Evolutionary conservation across 129 eudicot species (phyloP).

Genomic region (Chrysanthemum makinoi): DNA sequence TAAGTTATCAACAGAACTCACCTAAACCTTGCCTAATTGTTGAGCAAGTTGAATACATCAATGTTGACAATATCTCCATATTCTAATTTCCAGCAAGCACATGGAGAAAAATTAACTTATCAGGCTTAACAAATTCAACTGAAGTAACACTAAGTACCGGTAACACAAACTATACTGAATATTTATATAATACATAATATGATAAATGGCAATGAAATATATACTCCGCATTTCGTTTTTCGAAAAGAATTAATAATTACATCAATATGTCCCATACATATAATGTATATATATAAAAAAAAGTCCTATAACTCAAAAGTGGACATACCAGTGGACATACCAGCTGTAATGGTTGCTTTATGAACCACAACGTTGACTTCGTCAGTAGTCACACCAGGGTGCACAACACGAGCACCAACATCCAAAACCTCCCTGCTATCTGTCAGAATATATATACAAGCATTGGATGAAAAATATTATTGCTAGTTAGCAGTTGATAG

Average conservation of each 20-base stretch:
- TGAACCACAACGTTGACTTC: constrained; percentile 97
- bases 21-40: too few relatives aligned
- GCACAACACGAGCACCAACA: constrained; percentile 89
- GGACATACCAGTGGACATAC: too few relatives aligned
- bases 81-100: constrained; percentile 69
- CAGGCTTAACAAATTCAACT: constrained; percentile 1
- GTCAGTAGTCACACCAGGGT: constrained; percentile 93
- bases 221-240: neutral
- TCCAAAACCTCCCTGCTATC: constrained; percentile 97
- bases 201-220: neutral
- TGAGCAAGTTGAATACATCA: constrained; percentile 41
- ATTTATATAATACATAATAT: too few relatives aligned
- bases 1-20: too few relatives aligned
- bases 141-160: neutral
- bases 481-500: neutral
- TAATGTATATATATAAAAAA: neutral
- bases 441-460: constrained; percentile 25
- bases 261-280: neutral
- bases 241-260: neutral
- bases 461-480: neutral
- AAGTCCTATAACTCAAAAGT: neutral
- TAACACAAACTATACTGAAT: too few relatives aligned
- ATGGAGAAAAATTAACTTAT: constrained; percentile 4
- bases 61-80: constrained; percentile 97
- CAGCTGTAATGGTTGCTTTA: constrained; percentile 86